Conservation (phyloP, 2,329 filamentous ascomycete species). For the Cadophora malorum region DNA sequence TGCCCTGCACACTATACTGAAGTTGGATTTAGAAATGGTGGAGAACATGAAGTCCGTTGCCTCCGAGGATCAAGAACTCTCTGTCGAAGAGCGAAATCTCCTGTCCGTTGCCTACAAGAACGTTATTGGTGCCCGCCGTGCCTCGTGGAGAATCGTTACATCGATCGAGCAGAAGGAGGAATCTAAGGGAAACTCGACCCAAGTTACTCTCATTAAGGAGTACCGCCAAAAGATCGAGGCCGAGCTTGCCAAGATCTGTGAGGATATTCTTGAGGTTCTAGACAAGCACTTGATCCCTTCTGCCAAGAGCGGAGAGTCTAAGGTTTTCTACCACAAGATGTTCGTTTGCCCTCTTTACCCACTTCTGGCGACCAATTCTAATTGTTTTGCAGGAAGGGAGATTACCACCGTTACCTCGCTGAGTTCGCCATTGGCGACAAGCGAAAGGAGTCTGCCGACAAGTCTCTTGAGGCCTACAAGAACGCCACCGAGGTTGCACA, state of each 20-base stretch:
- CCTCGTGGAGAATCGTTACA: slow-evolving; percentile 97
- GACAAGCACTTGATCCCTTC: slow-evolving; percentile 94
- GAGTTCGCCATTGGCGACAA: slow-evolving; percentile 95
- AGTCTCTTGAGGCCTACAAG: slow-evolving; percentile 97
- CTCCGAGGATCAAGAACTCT: slow-evolving; percentile 81
- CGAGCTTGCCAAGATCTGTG: slow-evolving; percentile 96
- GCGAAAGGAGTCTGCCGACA: slow-evolving; percentile 92
- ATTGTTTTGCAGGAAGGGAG: slow-evolving; percentile 80
- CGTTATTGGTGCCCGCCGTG: slow-evolving; percentile 94
- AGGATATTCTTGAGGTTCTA: slow-evolving; percentile 94
- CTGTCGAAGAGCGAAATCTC: slow-evolving; percentile 96
- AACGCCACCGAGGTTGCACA: slow-evolving; percentile 87
- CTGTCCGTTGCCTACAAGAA: slow-evolving; percentile 99
- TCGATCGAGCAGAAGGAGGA: slow-evolving; percentile 99
- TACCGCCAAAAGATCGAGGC: slow-evolving; percentile 98
- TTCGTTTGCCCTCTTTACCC: slow-evolving; percentile 51
- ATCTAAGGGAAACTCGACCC: slow-evolving; percentile 94
- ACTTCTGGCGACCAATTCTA: slow-evolving; percentile 18
- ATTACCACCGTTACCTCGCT: slow-evolving; percentile 98
- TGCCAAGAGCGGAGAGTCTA: slow-evolving; percentile 94
- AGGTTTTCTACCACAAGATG: slow-evolving; percentile 99
- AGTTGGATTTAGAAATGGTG: slow-evolving; percentile 82
- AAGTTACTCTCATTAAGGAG: slow-evolving; percentile 92
- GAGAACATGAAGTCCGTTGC: slow-evolving; percentile 99
- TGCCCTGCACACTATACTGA: slow-evolving; percentile 28